These are phyloP conservation scores for Exophiala aquamarina DNA, from an alignment of 2,329 filamentous ascomycete species.

Conservation along the genomic window DNA sequence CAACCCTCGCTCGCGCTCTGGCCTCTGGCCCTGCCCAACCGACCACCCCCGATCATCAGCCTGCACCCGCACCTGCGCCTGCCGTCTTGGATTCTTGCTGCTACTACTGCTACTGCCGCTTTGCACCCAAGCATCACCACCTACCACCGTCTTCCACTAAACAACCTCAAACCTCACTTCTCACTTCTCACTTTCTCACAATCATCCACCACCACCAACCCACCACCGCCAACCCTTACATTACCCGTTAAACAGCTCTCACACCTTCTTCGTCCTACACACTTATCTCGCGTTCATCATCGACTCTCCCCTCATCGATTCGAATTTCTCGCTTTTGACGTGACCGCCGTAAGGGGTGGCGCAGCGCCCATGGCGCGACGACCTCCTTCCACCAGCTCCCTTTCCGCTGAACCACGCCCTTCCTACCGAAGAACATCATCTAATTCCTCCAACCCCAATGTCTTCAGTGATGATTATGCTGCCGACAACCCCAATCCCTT, in stretches of 20 bases:
- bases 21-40: no score
- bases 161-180: not conserved
- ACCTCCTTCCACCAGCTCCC: conserved; percentile 16
- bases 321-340: conserved; percentile 1
- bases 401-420: conserved; percentile 11
- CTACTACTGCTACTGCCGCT: no score
- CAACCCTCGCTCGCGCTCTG: no score
- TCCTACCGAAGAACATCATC: conserved; percentile 18
- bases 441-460: conserved; percentile 39
- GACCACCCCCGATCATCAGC: no score
- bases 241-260: not conserved
- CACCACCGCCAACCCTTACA: not conserved
- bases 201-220: not conserved
- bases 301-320: not conserved
- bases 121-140: no score
- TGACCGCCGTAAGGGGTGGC: conserved; percentile 21
- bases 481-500: conserved; percentile 33
- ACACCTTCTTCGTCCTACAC: not conserved
- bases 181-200: not conserved
- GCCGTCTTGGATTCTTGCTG: no score
- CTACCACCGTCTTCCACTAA: no score
- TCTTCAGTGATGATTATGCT: conserved; percentile 51
- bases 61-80: no score
- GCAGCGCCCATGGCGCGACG: conserved; percentile 27
- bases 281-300: not conserved